Percentiles rank a stretch among this genome's conserved stretches.
Conservation (phyloP, 345 rosid genomes). For the Orychophragmus violaceus region DNA sequence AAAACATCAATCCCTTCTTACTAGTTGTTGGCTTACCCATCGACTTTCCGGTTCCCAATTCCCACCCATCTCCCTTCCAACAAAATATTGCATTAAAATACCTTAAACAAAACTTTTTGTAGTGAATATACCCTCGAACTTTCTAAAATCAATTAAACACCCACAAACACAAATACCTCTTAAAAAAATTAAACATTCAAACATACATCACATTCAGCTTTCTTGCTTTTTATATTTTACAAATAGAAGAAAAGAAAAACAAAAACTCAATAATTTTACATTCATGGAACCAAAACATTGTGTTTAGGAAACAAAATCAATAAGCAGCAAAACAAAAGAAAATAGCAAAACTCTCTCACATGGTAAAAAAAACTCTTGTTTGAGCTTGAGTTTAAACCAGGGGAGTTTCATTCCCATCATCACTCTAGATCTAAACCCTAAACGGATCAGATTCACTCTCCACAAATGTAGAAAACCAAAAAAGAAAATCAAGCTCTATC, state of each 20-base stretch:
- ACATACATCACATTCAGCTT: neutral
- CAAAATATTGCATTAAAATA: constrained; percentile 1
- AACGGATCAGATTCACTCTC: constrained; percentile 27
- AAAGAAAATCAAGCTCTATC: constrained; percentile 11
- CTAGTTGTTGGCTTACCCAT: constrained; percentile 28
- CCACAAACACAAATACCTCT: neutral
- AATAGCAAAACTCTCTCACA: constrained; percentile 27
- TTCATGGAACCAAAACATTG: constrained; percentile 26
- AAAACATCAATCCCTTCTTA: constrained; percentile 3
- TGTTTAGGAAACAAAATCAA: constrained; percentile 7
- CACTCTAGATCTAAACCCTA: constrained; percentile 29
- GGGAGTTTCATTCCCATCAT: constrained; percentile 34
- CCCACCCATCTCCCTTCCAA: constrained; percentile 14
- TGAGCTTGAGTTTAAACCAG: constrained; percentile 14
- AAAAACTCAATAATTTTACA: constrained; percentile 4
- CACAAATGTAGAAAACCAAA: neutral
- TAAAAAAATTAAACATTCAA: neutral
- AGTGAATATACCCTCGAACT: neutral
- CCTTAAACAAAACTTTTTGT: constrained; percentile 3
- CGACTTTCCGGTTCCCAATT: constrained; percentile 12
- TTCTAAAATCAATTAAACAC: neutral
- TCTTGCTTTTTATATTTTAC: neutral
- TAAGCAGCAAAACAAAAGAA: neutral
- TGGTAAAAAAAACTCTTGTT: constrained; percentile 23
- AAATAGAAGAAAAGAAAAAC: neutral